These are phyloP conservation scores for Huiozyma naganishii DNA, from an alignment of 805 yeast genomes.

Conservation along the genomic window DNA sequence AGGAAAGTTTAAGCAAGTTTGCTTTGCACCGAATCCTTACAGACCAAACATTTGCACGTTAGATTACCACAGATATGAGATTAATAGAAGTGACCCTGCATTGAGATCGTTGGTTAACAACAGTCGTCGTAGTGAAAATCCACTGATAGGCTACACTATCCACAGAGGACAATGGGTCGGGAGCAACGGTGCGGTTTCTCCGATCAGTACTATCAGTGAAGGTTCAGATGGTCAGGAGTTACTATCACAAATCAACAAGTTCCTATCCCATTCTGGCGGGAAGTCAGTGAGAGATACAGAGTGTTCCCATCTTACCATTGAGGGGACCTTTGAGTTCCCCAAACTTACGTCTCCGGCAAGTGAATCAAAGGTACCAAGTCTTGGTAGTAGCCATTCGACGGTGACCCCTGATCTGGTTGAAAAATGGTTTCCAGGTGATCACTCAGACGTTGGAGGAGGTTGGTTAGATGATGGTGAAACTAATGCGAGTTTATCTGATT, in stretches of 20 bases:
- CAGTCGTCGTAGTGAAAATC: background rate
- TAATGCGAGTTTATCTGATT: constrained; percentile 31
- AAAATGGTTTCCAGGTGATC: constrained; percentile 61
- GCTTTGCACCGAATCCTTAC: constrained; percentile 37
- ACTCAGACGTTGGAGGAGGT: constrained; percentile 62
- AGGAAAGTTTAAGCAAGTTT: constrained; percentile 48
- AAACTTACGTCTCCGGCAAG: background rate
- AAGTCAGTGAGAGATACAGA: constrained; percentile 1
- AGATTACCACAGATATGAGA: constrained; percentile 6
- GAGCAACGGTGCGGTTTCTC: background rate
- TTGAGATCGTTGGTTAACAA: background rate
- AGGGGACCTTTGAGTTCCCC: constrained; percentile 5
- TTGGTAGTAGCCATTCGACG: background rate
- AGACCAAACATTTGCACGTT: constrained; percentile 22
- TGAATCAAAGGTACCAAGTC: background rate
- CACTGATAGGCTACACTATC: constrained; percentile 3
- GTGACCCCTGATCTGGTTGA: constrained; percentile 30
- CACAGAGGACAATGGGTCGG: background rate
- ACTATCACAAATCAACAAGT: constrained; percentile 1
- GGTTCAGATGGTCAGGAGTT: background rate
- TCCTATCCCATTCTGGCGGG: background rate
- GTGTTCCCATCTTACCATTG: constrained; percentile 3
- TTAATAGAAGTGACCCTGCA: background rate
- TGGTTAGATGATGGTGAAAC: constrained; percentile 41
- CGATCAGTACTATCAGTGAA: background rate